Percentiles rank a stretch among this genome's conserved stretches.
These are phyloP conservation scores for Piedraia hortae DNA, from an alignment of 2,329 filamentous ascomycete genomes.

Conservation along the genomic window DNA sequence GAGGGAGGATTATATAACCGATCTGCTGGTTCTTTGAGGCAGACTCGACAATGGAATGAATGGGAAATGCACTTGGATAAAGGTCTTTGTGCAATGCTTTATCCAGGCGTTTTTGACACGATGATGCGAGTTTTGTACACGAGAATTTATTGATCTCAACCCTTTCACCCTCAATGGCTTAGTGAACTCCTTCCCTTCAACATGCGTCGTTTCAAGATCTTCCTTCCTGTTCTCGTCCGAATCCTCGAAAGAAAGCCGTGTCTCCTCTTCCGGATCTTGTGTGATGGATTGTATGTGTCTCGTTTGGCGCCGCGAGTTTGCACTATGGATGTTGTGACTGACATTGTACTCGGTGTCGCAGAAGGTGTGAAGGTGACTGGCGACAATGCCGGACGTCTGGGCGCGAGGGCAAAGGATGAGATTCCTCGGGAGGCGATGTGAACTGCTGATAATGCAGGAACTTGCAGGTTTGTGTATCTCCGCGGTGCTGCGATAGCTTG, in stretches of 20 bases:
- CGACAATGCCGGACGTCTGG: slow-evolving; percentile 1
- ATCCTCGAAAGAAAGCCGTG: slow-evolving; percentile 30
- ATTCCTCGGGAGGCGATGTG: slow-evolving; percentile 2
- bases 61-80: too few species aligned
- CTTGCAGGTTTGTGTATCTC: slow-evolving; percentile 1
- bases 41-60: too few species aligned
- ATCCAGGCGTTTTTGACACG: too few species aligned
- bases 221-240: slow-evolving; percentile 24
- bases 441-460: slow-evolving; percentile 3
- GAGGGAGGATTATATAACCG: too few species aligned
- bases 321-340: slow-evolving; percentile 9
- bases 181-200: slow-evolving; percentile 24
- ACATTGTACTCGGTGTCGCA: slow-evolving; percentile 2
- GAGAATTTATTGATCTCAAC: too few species aligned
- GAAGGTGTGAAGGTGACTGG: slow-evolving; percentile 2
- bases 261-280: slow-evolving; percentile 30
- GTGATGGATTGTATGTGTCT: slow-evolving; percentile 30
- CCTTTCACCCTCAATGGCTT: slow-evolving; percentile 26
- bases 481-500: background rate
- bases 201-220: slow-evolving; percentile 24
- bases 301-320: slow-evolving; percentile 21
- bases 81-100: too few species aligned
- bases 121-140: too few species aligned
- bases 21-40: too few species aligned
- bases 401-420: slow-evolving; percentile 1